A percentile compares a stretch with the other conserved stretches of the same genome.
Conservation (phyloP, 2,329 filamentous ascomycete species). For the Calonectria multiphialidica region DNA sequence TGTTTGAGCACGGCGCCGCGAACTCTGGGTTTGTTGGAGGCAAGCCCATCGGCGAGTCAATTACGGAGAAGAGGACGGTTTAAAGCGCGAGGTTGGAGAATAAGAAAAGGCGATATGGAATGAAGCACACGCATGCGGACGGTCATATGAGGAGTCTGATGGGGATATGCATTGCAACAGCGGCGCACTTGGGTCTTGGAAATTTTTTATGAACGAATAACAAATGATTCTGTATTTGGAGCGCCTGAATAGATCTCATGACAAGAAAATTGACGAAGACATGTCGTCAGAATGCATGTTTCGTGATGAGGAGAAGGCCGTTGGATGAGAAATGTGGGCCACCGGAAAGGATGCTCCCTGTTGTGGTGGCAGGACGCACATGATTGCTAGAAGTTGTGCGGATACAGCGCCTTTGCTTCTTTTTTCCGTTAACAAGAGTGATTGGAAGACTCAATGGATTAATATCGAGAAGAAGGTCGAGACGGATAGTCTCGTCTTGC, state of each 20-base stretch:
- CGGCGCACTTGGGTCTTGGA: constrained; percentile 15
- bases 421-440: too few relatives aligned
- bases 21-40: constrained; percentile 64
- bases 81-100: constrained; percentile 38
- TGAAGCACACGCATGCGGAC: not conserved
- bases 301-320: constrained; percentile 10
- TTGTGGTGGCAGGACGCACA: not conserved
- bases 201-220: constrained; percentile 3
- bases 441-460: not conserved
- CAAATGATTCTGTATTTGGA: constrained; percentile 5
- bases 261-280: constrained; percentile 19
- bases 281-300: constrained; percentile 31
- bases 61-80: constrained; percentile 69
- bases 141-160: not conserved
- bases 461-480: not conserved
- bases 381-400: not conserved
- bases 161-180: constrained; percentile 6
- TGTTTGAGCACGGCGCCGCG: constrained; percentile 76
- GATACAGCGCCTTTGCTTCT: not conserved
- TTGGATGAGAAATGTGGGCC: constrained; percentile 9
- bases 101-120: not conserved
- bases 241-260: constrained; percentile 10
- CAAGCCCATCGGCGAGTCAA: constrained; percentile 64
- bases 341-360: not conserved
- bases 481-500: not conserved